A percentile compares a stretch with the other conserved stretches of the same genome.
These are phyloP conservation scores for Saccharomycopsis guyanensis DNA, from an alignment of 805 yeast species.

Conservation along the genomic window DNA sequence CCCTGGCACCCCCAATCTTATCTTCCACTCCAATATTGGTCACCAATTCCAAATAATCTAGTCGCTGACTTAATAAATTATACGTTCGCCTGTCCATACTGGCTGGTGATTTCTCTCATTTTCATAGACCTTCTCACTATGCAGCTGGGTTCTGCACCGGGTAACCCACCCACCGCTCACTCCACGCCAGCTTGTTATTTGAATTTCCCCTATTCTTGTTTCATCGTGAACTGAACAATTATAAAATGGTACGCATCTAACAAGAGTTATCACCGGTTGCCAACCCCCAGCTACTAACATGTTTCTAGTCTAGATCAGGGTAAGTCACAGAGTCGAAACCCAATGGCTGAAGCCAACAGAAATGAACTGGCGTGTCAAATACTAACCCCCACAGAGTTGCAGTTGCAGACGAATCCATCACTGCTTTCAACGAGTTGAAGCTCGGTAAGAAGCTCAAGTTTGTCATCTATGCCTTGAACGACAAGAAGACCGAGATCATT, in stretches of 20 bases:
- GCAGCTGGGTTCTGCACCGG: not conserved
- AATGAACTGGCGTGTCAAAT: not conserved
- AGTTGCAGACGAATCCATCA: slow-evolving; percentile 82
- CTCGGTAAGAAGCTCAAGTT: slow-evolving; percentile 85
- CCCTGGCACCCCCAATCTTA: not conserved
- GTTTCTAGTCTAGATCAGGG: slow-evolving; percentile 22
- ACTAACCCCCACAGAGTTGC: slow-evolving; percentile 54
- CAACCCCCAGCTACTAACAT: not conserved
- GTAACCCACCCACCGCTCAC: not conserved
- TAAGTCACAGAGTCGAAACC: slow-evolving; percentile 12
- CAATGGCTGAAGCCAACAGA: not conserved
- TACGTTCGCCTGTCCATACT: slow-evolving; percentile 11
- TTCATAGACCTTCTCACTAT: not conserved
- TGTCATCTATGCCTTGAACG: slow-evolving; percentile 75
- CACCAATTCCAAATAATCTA: slow-evolving; percentile 12
- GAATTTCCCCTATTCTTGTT: not conserved
- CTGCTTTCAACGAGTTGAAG: slow-evolving; percentile 93
- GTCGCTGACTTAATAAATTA: slow-evolving; percentile 4
- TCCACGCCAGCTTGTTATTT: no score
- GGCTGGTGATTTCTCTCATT: not conserved
- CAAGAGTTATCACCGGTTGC: slow-evolving; percentile 4
- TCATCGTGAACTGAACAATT: not conserved
- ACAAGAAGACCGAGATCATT: slow-evolving; percentile 80
- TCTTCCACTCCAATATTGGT: slow-evolving; percentile 1
- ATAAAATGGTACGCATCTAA: slow-evolving; percentile 3